Conservation (phyloP, 495 filamentous ascomycete genomes). For the Penicillium atrosanguineum region DNA sequence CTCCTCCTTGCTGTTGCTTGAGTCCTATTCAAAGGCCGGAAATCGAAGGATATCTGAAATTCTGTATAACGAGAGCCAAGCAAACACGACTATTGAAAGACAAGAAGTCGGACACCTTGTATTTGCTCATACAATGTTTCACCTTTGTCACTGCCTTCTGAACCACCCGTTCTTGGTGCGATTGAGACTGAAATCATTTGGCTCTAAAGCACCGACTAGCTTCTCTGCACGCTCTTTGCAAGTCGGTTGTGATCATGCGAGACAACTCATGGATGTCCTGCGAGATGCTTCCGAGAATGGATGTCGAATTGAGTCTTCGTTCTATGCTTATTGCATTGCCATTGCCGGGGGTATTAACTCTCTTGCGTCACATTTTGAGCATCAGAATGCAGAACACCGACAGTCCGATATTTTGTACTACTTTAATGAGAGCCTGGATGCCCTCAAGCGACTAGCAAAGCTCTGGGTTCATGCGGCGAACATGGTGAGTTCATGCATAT, state of each 20-base stretch:
- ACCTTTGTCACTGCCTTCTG: constrained; percentile 30
- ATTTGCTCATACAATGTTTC: constrained; percentile 29
- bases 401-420: constrained; percentile 12
- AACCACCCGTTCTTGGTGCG: constrained; percentile 29
- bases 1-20: constrained; percentile 25
- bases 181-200: constrained; percentile 18
- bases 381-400: background rate
- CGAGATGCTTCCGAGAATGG: constrained; percentile 14
- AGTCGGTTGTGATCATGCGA: constrained; percentile 19
- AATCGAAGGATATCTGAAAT: constrained; percentile 6
- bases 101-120: constrained; percentile 22
- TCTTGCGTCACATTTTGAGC: constrained; percentile 12
- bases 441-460: constrained; percentile 14
- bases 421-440: constrained; percentile 15
- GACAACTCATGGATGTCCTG: constrained; percentile 18
- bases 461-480: constrained; percentile 25
- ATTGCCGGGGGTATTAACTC: constrained; percentile 20
- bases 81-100: constrained; percentile 7
- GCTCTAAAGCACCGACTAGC: constrained; percentile 18
- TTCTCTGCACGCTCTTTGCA: constrained; percentile 22
- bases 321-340: constrained; percentile 22
- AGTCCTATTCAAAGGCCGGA: constrained; percentile 24
- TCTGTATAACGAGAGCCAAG: background rate
- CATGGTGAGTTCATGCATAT: constrained; percentile 12
- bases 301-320: constrained; percentile 20